Evolutionary conservation across 2,329 filamentous ascomycete genomes (phyloP).

Genomic region (Cordyceps fumosorosea): DNA sequence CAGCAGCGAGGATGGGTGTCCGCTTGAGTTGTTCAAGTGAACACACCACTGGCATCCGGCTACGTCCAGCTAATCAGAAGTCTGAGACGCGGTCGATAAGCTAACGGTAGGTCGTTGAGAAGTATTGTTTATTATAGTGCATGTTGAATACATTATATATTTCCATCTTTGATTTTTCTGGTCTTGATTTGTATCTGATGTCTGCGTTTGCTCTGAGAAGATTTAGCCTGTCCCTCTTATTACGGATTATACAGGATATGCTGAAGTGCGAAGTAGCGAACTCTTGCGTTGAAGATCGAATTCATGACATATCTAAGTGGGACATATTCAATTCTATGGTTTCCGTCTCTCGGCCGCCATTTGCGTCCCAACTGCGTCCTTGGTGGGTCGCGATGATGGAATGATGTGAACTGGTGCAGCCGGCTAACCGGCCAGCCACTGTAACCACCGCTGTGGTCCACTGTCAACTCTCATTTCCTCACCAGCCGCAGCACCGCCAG

Average conservation of each 20-base stretch:
- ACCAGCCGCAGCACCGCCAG: neutral
- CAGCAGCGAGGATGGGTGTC: neutral
- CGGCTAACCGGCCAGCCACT: neutral
- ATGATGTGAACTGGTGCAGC: neutral
- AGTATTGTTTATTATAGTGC: neutral
- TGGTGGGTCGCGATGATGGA: neutral
- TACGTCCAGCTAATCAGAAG: neutral
- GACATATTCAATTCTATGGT: neutral
- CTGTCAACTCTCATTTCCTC: neutral
- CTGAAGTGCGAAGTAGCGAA: too few relatives aligned
- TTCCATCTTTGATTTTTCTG: too few relatives aligned
- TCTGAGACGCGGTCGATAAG: neutral
- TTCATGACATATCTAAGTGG: too few relatives aligned
- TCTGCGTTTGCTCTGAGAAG: neutral
- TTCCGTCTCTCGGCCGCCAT: neutral
- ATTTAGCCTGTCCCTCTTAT: too few relatives aligned
- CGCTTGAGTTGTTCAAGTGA: slow-evolving; percentile 8
- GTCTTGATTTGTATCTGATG: neutral
- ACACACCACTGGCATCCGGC: neutral
- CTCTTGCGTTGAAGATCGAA: too few relatives aligned
- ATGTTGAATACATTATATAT: neutral
- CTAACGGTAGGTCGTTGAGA: neutral
- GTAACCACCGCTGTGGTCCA: neutral
- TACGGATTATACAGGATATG: too few relatives aligned
- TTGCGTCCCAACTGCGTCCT: neutral